Percentiles rank a stretch among this genome's conserved stretches.
These are phyloP conservation scores for Pyracantha coccinea DNA, from an alignment of 331 rosid species.

Conservation along the genomic window DNA sequence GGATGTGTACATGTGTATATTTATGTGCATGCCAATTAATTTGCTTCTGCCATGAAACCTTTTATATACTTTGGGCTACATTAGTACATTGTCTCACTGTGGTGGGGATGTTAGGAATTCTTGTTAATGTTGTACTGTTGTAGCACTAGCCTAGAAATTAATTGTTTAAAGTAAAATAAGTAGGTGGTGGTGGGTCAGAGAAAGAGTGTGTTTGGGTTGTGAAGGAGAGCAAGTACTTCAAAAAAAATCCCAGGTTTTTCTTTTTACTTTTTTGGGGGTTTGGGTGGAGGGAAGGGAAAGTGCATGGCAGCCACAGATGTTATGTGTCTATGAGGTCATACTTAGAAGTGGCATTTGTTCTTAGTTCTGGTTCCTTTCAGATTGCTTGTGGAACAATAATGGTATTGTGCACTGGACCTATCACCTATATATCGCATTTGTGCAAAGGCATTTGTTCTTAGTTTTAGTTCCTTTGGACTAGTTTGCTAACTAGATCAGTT, in stretches of 20 bases:
- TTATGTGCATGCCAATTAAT: neutral
- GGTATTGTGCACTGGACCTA: neutral
- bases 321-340: neutral
- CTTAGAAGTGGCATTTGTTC: neutral
- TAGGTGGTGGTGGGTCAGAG: neutral
- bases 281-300: neutral
- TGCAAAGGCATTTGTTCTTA: neutral
- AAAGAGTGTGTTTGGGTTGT: neutral
- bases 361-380: neutral
- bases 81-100: neutral
- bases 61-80: neutral
- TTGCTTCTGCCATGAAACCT: neutral
- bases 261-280: neutral
- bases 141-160: neutral
- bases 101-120: neutral
- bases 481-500: neutral
- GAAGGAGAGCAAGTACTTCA: neutral
- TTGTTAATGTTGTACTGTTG: neutral
- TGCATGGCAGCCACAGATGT: neutral
- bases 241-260: neutral
- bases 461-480: neutral
- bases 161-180: neutral
- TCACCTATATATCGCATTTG: neutral
- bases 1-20: neutral
- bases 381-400: neutral